phyloP scores from a whole-genome alignment of 148 eudicot genomes.

The Hydrangea macrophylla region DNA sequence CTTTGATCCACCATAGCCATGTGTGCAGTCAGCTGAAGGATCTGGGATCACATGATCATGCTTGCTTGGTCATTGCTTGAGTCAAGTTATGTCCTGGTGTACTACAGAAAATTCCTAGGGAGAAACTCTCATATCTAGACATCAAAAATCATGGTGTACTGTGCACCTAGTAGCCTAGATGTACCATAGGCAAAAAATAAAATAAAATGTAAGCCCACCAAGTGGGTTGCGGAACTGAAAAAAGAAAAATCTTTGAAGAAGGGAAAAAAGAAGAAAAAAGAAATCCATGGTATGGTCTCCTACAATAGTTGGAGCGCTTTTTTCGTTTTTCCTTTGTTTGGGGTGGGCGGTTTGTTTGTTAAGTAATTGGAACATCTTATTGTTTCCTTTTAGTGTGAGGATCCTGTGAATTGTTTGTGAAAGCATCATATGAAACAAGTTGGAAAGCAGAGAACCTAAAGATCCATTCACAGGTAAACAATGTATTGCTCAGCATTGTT shows the following conservation, averaged over 20 bases:
- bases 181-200: no score
- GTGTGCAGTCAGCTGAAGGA: neutral
- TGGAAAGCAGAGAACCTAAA: no score
- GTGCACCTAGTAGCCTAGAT: no score
- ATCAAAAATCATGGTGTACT: neutral
- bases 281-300: neutral
- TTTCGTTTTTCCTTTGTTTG: no score
- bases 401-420: neutral
- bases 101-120: neutral
- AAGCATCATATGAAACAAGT: neutral
- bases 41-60: no score
- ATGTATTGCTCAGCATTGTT: neutral
- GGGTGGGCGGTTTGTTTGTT: no score
- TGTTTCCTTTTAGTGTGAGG: neutral
- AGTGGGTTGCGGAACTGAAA: no score
- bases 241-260: no score
- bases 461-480: neutral
- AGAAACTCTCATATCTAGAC: neutral
- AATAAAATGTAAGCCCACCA: no score
- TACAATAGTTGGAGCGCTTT: neutral
- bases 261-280: no score
- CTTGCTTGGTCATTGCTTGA: no score
- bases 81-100: neutral
- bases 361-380: neutral
- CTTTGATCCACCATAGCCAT: neutral